phyloP scores from a whole-genome alignment of 164 flowering plant genomes.

The Tinospora cordifolia region DNA sequence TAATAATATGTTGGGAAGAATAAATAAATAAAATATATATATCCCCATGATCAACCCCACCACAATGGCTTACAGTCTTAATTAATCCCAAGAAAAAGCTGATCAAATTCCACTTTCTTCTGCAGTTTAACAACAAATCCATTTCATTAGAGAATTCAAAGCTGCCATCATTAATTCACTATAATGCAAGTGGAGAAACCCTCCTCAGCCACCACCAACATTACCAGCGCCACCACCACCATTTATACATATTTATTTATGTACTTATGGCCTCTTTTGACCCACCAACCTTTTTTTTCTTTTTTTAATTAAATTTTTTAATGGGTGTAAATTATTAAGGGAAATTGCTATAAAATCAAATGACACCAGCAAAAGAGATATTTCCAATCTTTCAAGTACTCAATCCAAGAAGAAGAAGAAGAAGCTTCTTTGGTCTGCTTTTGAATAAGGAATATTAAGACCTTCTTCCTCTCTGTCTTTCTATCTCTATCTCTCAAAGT shows the following conservation, averaged over 20 bases:
- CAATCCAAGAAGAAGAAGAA: too few relatives aligned
- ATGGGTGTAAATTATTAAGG: neutral
- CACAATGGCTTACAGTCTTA: neutral
- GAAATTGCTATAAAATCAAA: neutral
- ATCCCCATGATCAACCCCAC: neutral
- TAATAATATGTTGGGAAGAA: too few relatives aligned
- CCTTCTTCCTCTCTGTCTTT: too few relatives aligned
- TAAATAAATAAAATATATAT: neutral
- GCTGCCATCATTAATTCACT: constrained; percentile 34
- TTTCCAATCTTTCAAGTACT: neutral
- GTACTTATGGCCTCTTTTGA: neutral
- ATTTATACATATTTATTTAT: constrained; percentile 17
- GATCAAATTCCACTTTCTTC: constrained; percentile 19
- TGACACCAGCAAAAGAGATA: constrained; percentile 9
- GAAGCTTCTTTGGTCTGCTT: constrained; percentile 3
- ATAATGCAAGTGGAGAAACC: constrained; percentile 31
- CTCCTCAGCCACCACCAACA: constrained; percentile 26
- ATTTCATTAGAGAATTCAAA: constrained; percentile 30
- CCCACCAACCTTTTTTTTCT: constrained; percentile 12
- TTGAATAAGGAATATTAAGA: neutral
- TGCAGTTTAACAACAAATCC: constrained; percentile 18
- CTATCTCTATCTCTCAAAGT: neutral
- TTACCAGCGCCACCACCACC: constrained; percentile 3
- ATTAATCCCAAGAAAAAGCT: constrained; percentile 1
- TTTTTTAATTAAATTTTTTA: neutral